A percentile compares a stretch with the other conserved stretches of the same genome.
Conservation (phyloP, 345 rosid species). For the Melastoma malabathricum region DNA sequence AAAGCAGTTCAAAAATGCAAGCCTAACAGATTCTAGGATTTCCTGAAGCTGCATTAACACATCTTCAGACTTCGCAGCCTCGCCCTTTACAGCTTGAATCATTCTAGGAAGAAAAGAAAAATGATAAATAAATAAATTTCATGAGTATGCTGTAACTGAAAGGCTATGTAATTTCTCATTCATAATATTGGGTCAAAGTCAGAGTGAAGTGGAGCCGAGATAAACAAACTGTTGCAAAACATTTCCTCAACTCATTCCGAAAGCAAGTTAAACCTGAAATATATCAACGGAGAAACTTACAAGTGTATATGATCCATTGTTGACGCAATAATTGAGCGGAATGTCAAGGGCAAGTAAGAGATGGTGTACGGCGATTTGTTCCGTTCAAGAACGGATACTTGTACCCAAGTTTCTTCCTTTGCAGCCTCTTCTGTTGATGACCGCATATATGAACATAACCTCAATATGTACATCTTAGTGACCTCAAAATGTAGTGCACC, state of each 20-base stretch:
- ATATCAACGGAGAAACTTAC: slow-evolving; percentile 34
- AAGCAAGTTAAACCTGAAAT: neutral
- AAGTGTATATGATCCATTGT: slow-evolving; percentile 78
- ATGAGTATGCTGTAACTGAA: no score
- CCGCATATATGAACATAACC: slow-evolving; percentile 98
- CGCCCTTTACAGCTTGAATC: slow-evolving; percentile 66
- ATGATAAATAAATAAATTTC: no score
- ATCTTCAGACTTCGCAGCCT: slow-evolving; percentile 71
- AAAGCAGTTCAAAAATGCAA: slow-evolving; percentile 86
- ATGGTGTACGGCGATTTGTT: slow-evolving; percentile 78
- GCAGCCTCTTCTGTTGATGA: slow-evolving; percentile 56
- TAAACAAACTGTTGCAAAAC: no score
- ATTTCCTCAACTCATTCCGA: no score
- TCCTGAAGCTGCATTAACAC: slow-evolving; percentile 68
- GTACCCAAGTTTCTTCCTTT: slow-evolving; percentile 77
- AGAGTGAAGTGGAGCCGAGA: no score
- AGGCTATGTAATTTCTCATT: no score
- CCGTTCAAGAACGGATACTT: slow-evolving; percentile 85
- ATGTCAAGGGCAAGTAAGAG: slow-evolving; percentile 83
- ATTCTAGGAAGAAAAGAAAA: slow-evolving; percentile 34
- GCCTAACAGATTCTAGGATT: slow-evolving; percentile 77
- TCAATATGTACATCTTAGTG: slow-evolving; percentile 60
- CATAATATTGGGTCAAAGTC: no score
- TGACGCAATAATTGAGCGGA: slow-evolving; percentile 58
- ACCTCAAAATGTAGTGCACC: slow-evolving; percentile 67